phyloP scores from a whole-genome alignment of 306 rosid species.

The Pyrus pyrifolia region DNA sequence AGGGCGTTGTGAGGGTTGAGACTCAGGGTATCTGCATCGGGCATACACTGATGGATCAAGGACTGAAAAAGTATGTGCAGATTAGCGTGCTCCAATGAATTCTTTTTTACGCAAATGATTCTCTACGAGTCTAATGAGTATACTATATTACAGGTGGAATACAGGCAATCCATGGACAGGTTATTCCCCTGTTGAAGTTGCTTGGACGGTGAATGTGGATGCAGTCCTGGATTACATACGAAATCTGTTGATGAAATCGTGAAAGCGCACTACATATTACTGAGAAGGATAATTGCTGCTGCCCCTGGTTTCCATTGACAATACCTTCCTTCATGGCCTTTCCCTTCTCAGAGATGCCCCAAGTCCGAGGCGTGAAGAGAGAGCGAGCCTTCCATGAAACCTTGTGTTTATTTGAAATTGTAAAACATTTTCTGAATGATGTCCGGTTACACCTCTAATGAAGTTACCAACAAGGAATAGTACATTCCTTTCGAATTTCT shows the following conservation, averaged over 20 bases:
- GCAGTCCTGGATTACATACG: constrained; percentile 48
- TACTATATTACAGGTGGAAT: constrained; percentile 58
- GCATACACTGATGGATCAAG: constrained; percentile 94
- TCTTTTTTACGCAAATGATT: neutral
- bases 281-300: neutral
- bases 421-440: constrained; percentile 3
- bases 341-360: constrained; percentile 11
- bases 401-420: constrained; percentile 12
- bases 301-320: neutral
- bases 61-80: constrained; percentile 61
- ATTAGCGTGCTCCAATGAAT: neutral
- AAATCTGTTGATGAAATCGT: constrained; percentile 52
- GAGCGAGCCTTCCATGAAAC: neutral
- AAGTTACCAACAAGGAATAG: neutral
- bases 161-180: constrained; percentile 83
- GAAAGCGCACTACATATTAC: constrained; percentile 15
- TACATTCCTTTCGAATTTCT: neutral
- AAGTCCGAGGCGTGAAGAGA: constrained; percentile 16
- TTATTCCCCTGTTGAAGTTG: constrained; percentile 74
- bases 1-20: constrained; percentile 91
- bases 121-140: neutral
- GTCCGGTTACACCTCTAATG: neutral
- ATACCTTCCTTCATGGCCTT: neutral
- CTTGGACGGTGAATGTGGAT: constrained; percentile 81
- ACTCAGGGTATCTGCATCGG: constrained; percentile 89